Base-by-base conservation (phyloP, 129 eudicot species). In the Ambrosia trifida region DNA sequence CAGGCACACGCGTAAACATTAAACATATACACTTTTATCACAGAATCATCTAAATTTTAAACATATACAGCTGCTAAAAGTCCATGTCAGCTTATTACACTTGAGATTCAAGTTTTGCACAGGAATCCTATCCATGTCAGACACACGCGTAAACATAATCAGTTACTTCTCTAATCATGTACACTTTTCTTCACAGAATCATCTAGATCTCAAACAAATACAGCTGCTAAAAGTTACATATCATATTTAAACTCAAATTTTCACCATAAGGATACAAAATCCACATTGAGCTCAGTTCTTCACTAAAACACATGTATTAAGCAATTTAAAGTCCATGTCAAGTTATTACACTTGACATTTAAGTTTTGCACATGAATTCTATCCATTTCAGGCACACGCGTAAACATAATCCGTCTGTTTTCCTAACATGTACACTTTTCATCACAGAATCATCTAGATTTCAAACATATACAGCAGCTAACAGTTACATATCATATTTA, bases 401-500 rank as follows among this genome's bases (percentile, higher is more conserved):
- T 38, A 24, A 50, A 62, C 43, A 43, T 13, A 40, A 78, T 41
- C 68, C 30, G 14, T 52, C 32, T 13, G 58, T 64, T 24, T 17
- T 44, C 66, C 18, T 40, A 49, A 70, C 77, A 70, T 52, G 41
- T 17, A 63, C 68, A 51, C 52, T 61, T 70, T 52, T 7, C 44
- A 50, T 70, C 72, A 18, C 11, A 51, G 33, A 35, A 3, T 60
- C 46, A 12, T 50, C 63, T 52, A 38, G 45, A 64, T 47, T 49
- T 35, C 72, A 62, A 50, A 16, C 49, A 77, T 12, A 50, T 62
- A 69, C 49, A 49, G 57, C 46, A 63, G 75, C 41, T 17, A 75
- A 16, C 66, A 40, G 57, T 28, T 68, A 16, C 59, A 50, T 4
- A 49, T n/a, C n/a, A 20, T 45, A 9, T n/a, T 61, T 57, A 33